Evolutionary conservation across 495 filamentous ascomycete genomes (phyloP).

Genomic region (Xylaria telfairii): DNA sequence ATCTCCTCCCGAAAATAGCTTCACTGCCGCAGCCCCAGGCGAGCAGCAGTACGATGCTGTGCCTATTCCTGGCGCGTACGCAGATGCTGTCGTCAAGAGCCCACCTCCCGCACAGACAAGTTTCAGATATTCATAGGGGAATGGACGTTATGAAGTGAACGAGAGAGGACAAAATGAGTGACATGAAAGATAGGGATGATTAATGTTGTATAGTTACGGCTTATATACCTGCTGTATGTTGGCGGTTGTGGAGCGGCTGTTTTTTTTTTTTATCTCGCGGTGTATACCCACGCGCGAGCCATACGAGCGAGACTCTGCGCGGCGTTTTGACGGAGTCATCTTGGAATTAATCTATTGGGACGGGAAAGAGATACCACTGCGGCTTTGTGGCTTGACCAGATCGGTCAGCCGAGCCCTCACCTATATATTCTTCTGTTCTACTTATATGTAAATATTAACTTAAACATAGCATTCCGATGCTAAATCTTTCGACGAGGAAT

Average conservation of each 20-base stretch:
- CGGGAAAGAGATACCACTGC: slow-evolving; percentile 21
- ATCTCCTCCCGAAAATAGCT: slow-evolving; percentile 33
- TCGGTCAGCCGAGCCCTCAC: slow-evolving; percentile 12
- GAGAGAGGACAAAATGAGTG: slow-evolving; percentile 11
- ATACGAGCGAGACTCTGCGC: slow-evolving; percentile 12
- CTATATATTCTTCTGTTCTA: slow-evolving; percentile 16
- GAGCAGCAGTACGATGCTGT: slow-evolving; percentile 72
- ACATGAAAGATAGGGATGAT: not conserved
- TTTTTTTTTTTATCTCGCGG: slow-evolving; percentile 17
- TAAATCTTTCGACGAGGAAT: not conserved
- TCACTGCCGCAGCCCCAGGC: slow-evolving; percentile 59
- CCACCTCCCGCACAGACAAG: slow-evolving; percentile 49
- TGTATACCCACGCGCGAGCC: slow-evolving; percentile 25
- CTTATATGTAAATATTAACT: slow-evolving; percentile 4
- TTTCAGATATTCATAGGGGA: slow-evolving; percentile 38
- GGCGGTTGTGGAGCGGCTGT: not conserved
- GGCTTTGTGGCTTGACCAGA: slow-evolving; percentile 3
- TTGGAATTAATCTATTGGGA: slow-evolving; percentile 10
- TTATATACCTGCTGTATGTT: not conserved
- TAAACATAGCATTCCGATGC: not conserved
- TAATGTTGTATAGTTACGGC: slow-evolving; percentile 1
- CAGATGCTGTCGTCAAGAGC: slow-evolving; percentile 51
- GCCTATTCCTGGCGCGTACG: slow-evolving; percentile 70
- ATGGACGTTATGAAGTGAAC: not conserved
- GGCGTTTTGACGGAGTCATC: slow-evolving; percentile 21